Evolutionary conservation across 2,329 filamentous ascomycete genomes (phyloP).

Genomic region (Pleurostoma richardsiae): DNA sequence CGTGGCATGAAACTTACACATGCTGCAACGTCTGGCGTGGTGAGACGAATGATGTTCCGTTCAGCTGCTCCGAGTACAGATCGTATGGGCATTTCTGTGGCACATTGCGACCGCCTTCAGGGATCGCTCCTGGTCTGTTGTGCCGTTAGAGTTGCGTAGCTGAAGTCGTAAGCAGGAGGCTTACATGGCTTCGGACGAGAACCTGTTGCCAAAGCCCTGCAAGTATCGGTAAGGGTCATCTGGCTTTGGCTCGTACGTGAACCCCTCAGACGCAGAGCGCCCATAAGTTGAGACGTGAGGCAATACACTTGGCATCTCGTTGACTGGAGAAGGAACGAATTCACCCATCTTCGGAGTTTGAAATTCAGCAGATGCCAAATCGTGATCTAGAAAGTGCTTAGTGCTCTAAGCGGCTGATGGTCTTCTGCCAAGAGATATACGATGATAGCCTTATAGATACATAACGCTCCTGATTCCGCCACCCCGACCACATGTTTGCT

Average conservation of each 20-base stretch:
- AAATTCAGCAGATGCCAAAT: no score
- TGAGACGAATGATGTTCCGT: slow-evolving; percentile 19
- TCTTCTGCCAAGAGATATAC: no score
- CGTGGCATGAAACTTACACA: slow-evolving; percentile 20
- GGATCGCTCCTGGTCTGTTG: slow-evolving; percentile 4
- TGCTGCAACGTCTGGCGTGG: slow-evolving; percentile 11
- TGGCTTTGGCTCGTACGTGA: background rate
- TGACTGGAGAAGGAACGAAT: no score
- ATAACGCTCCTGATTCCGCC: no score
- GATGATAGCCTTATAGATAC: no score
- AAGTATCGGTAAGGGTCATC: slow-evolving; percentile 7
- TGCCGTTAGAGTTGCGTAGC: background rate
- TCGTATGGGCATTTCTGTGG: slow-evolving; percentile 20
- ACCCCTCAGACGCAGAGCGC: no score
- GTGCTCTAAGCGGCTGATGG: no score
- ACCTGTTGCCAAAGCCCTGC: slow-evolving; percentile 6
- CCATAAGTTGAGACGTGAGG: no score
- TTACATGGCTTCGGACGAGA: slow-evolving; percentile 6
- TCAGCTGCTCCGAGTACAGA: slow-evolving; percentile 22
- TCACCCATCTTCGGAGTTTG: no score
- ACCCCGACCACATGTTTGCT: no score
- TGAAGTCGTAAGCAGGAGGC: background rate
- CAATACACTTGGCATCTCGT: no score
- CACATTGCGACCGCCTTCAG: slow-evolving; percentile 10
- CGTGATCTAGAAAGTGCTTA: no score